Evolutionary conservation across 1,284 basidiomycete species (phyloP), one percentile per base, ranked within the genome.

Genomic region (Prillingera fragicola): DNA sequence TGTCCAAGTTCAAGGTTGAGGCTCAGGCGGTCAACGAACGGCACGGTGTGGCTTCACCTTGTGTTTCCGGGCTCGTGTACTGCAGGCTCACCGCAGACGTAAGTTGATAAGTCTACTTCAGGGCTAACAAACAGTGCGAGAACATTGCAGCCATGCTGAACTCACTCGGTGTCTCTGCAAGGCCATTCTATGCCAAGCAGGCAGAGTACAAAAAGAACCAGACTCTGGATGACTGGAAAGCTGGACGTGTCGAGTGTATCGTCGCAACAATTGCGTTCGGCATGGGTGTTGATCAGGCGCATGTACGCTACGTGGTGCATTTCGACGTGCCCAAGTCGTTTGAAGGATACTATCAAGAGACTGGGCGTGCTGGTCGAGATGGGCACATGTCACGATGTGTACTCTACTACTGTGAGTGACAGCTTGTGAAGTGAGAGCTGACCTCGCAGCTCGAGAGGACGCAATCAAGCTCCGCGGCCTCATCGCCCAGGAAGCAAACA

Each of bases 311-410:
- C 25, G 77, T 65, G 28, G 43, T 68, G 1, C 63, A 70, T 40
- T 66, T 62, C 81, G 86, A 91, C 64, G 66, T 88, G 33, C 85
- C 85, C 0, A 86, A 84, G 63, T 86, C 84, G 44, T 80, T 89
- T 49, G 87, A 89, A 77, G 87, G 85, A 0, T 91, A 83, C 67
- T 91, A 91, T 62, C 88, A 91, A 63, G 87, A 91, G 65, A 90
- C 87, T 40, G 86, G 86, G 25, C 76, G 87, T 47, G 88, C 84
- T 32, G 88, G 87, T n/a, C 76, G 88, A 43, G 87, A 91, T 65
- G 85, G 85, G 28, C 70, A 88, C 85, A 78, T 82, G 8, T 78
- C 86, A 0, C 85, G 84, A 67, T 89, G 87, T 53, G 69, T 88
- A 18, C 63, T 89, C 1, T 89, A 85, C 60, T 89, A 87, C 56